These are phyloP conservation scores for Vaccinium macrocarpon DNA, from an alignment of 148 eudicot species.

Conservation along the genomic window DNA sequence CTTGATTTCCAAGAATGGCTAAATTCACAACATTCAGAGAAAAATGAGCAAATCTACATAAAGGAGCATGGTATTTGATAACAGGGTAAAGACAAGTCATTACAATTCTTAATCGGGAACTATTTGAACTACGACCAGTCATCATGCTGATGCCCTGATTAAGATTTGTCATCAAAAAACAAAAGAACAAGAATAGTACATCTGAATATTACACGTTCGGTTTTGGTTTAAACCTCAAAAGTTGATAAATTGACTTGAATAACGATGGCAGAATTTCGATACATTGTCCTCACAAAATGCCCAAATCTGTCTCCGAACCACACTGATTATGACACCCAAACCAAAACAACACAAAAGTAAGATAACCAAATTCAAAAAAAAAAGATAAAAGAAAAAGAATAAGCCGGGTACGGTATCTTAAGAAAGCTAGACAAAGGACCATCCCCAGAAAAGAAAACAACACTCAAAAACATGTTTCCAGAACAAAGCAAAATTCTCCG, in stretches of 20 bases:
- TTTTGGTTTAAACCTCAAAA: neutral
- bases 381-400: neutral
- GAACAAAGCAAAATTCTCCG: neutral
- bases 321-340: neutral
- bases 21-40: no score
- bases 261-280: neutral
- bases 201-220: neutral
- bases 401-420: neutral
- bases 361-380: neutral
- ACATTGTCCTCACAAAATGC: neutral
- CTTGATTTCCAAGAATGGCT: no score
- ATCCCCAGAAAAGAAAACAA: neutral
- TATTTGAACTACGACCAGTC: neutral
- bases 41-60: no score
- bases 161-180: no score
- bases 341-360: neutral
- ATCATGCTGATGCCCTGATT: neutral
- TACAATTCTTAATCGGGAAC: neutral
- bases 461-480: conserved; percentile 6
- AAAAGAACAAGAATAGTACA: neutral
- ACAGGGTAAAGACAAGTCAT: neutral
- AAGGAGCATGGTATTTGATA: no score
- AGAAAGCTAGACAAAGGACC: neutral
- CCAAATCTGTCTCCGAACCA: neutral
- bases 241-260: neutral